phyloP scores from a whole-genome alignment of 1,139 yeast species.

The Blastobotrys aristatus region DNA sequence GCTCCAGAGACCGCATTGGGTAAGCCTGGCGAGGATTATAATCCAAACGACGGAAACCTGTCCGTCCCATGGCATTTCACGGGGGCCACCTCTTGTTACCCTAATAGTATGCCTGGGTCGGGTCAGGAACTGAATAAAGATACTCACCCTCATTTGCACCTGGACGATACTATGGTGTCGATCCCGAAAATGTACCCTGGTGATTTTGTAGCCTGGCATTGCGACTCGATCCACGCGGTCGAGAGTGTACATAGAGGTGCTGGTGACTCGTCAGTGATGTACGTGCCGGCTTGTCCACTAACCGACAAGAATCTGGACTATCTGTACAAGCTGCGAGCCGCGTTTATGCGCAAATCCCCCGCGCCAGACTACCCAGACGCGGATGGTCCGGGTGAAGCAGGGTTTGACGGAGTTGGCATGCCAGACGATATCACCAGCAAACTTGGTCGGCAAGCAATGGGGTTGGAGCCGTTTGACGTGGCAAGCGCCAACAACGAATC shows the following conservation, averaged over 20 bases:
- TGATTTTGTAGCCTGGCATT: conserved; percentile 49
- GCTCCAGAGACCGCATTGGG: conserved; percentile 24
- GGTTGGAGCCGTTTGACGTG: conserved; percentile 17
- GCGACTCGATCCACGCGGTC: conserved; percentile 46
- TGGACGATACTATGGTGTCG: conserved; percentile 25
- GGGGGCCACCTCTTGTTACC: conserved; percentile 23
- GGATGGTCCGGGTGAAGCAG: conserved; percentile 28
- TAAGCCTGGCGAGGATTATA: conserved; percentile 20
- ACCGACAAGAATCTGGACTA: conserved; percentile 28
- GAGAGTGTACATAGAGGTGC: conserved; percentile 41
- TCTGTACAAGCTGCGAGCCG: conserved; percentile 29
- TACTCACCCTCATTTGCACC: conserved; percentile 30
- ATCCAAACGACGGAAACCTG: conserved; percentile 18
- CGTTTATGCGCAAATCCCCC: conserved; percentile 29
- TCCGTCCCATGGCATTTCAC: conserved; percentile 21
- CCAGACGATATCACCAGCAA: conserved; percentile 11
- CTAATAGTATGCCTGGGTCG: conserved; percentile 28
- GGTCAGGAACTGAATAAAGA: conserved; percentile 32
- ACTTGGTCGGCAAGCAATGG: conserved; percentile 16
- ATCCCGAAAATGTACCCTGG: conserved; percentile 30
- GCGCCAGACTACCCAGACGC: conserved; percentile 40
- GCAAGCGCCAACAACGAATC: conserved; percentile 14
- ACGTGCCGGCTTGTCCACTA: conserved; percentile 37
- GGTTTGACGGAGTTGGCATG: conserved; percentile 15
- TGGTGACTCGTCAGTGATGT: conserved; percentile 40